phyloP scores from a whole-genome alignment of 1,139 yeast genomes.

The Wickerhamomyces sp. region DNA sequence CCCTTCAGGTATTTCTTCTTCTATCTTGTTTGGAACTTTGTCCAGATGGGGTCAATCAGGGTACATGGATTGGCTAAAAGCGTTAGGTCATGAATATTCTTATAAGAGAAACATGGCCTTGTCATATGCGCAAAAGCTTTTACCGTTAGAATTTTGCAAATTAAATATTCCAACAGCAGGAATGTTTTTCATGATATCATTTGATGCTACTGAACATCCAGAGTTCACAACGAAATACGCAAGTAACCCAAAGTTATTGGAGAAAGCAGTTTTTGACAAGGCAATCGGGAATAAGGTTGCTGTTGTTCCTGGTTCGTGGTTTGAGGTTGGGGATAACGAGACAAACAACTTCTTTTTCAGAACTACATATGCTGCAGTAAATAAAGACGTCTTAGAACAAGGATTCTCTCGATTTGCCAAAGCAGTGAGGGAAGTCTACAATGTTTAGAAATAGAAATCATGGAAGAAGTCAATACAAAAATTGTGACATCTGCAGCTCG shows the following conservation, averaged over 20 bases:
- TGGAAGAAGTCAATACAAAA: background rate
- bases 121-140: constrained; percentile 42
- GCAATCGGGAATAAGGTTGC: constrained; percentile 47
- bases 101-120: constrained; percentile 65
- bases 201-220: constrained; percentile 58
- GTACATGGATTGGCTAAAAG: constrained; percentile 84
- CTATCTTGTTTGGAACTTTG: constrained; percentile 58
- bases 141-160: constrained; percentile 41
- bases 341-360: constrained; percentile 49
- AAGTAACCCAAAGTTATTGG: constrained; percentile 46
- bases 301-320: constrained; percentile 63
- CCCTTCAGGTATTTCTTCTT: constrained; percentile 78
- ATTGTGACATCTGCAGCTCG: too few species aligned
- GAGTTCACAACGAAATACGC: constrained; percentile 40
- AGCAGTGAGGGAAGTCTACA: constrained; percentile 34
- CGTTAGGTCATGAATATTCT: constrained; percentile 78
- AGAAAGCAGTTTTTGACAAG: constrained; percentile 43
- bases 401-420: constrained; percentile 44
- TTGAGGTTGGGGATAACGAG: constrained; percentile 38
- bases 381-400: constrained; percentile 37
- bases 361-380: constrained; percentile 58
- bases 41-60: constrained; percentile 74
- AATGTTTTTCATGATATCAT: constrained; percentile 54
- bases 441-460: background rate
- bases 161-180: constrained; percentile 60